Percentiles rank a stretch among this genome's conserved stretches.
These are phyloP conservation scores for Rhizophagus sp. DNA, from an alignment of 192 early-diverging fungal genomes.

Conservation along the genomic window DNA sequence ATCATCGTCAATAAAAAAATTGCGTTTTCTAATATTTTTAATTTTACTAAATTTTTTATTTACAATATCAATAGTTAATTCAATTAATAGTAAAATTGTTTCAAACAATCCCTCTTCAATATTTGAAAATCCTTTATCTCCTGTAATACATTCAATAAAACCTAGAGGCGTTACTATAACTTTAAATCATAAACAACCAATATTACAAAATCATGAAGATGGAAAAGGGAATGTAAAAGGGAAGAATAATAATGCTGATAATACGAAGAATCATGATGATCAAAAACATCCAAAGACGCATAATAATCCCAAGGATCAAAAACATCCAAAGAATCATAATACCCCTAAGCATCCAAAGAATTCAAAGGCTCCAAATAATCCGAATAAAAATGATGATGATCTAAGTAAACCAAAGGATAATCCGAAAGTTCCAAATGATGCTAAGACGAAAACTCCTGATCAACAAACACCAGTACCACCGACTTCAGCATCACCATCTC, in stretches of 20 bases:
- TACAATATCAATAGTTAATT: neutral
- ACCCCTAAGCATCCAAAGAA: too few relatives aligned
- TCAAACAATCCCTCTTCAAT: neutral
- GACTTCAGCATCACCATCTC: too few relatives aligned
- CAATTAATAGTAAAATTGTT: neutral
- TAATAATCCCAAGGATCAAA: too few relatives aligned
- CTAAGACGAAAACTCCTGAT: too few relatives aligned
- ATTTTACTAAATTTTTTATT: neutral
- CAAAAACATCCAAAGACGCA: too few relatives aligned
- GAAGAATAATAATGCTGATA: neutral
- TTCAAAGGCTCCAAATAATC: too few relatives aligned
- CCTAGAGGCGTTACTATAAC: neutral
- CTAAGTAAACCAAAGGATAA: too few relatives aligned
- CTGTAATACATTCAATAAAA: neutral
- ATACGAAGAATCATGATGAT: neutral
- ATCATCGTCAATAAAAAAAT: neutral
- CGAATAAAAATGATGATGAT: too few relatives aligned
- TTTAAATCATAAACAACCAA: neutral
- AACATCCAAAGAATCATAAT: too few relatives aligned
- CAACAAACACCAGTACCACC: too few relatives aligned
- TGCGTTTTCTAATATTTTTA: neutral
- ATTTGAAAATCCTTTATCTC: neutral
- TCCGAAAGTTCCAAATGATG: too few relatives aligned
- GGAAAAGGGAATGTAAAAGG: neutral
- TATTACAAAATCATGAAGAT: neutral